These are phyloP conservation scores for Phytopythium chamaehyphon DNA, from an alignment of 352 stramenopile genomes.

Conservation along the genomic window DNA sequence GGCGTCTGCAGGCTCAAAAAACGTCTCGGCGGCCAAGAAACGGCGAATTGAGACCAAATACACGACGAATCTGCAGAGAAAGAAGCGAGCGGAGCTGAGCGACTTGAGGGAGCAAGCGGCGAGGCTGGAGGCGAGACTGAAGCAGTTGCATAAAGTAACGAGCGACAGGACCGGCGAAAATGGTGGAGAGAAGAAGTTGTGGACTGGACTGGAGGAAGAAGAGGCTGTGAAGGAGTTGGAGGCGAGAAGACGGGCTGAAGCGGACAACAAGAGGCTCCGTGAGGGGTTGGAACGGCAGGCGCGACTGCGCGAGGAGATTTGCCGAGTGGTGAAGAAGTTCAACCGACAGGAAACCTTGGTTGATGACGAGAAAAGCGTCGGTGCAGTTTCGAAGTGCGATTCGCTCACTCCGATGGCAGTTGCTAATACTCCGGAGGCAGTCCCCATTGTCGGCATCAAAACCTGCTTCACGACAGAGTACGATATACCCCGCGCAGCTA, in stretches of 20 bases:
- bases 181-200: not conserved
- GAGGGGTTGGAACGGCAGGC: not conserved
- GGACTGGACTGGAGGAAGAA: not conserved
- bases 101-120: not conserved
- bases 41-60: not conserved
- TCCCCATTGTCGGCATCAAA: too few species aligned
- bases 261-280: not conserved
- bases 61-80: slow-evolving; percentile 1
- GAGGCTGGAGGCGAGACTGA: not conserved
- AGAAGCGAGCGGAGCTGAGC: slow-evolving; percentile 4
- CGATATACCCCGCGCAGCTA: too few species aligned
- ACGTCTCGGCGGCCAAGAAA: not conserved
- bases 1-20: not conserved
- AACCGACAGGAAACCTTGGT: not conserved
- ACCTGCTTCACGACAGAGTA: too few species aligned
- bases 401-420: not conserved
- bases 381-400: not conserved
- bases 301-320: not conserved
- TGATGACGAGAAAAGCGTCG: not conserved
- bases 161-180: too few species aligned
- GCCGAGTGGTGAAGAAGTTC: not conserved
- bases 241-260: not conserved
- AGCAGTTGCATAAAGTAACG: not conserved
- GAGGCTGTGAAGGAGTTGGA: not conserved
- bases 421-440: not conserved